These are phyloP conservation scores for Cladophialophora bantiana DNA, from an alignment of 2,329 filamentous ascomycete species.

Conservation along the genomic window DNA sequence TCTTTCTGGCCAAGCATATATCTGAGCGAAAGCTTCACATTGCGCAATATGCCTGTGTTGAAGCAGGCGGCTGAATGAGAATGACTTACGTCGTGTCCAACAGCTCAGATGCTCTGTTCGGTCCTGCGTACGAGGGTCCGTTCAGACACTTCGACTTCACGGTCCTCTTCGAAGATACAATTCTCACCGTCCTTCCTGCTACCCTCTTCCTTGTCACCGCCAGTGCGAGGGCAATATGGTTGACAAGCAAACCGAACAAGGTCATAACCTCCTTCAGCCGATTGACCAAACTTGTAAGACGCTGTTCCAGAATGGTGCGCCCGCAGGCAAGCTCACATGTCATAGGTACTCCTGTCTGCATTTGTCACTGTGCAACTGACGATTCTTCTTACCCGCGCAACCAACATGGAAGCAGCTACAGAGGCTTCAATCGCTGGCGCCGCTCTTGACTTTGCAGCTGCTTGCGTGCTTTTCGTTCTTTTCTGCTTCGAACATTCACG, in stretches of 20 bases:
- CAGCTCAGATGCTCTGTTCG: constrained; percentile 32
- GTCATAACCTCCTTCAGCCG: constrained; percentile 31
- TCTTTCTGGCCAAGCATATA: constrained; percentile 16
- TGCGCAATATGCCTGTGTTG: neutral
- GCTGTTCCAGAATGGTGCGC: constrained; percentile 8
- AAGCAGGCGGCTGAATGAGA: neutral
- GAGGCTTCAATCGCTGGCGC: constrained; percentile 32
- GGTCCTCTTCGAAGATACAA: constrained; percentile 55
- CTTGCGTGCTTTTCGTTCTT: constrained; percentile 36
- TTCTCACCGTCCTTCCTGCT: constrained; percentile 49
- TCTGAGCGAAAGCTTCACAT: neutral
- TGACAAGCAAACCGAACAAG: constrained; percentile 42
- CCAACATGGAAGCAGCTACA: constrained; percentile 31
- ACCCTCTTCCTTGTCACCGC: constrained; percentile 46
- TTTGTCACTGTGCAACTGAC: constrained; percentile 48
- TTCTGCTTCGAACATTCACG: constrained; percentile 43
- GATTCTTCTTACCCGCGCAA: constrained; percentile 45
- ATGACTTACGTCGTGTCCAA: constrained; percentile 26
- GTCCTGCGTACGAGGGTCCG: constrained; percentile 30
- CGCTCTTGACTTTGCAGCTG: constrained; percentile 36
- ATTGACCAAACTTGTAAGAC: constrained; percentile 36
- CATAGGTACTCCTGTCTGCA: constrained; percentile 33
- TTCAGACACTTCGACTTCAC: constrained; percentile 52
- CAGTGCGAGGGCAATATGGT: constrained; percentile 47
- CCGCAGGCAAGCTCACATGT: constrained; percentile 11